A percentile compares a stretch with the other conserved stretches of the same genome.
Evolutionary conservation across 2,329 filamentous ascomycete species (phyloP).

Genomic region (Alternaria tenuissima): DNA sequence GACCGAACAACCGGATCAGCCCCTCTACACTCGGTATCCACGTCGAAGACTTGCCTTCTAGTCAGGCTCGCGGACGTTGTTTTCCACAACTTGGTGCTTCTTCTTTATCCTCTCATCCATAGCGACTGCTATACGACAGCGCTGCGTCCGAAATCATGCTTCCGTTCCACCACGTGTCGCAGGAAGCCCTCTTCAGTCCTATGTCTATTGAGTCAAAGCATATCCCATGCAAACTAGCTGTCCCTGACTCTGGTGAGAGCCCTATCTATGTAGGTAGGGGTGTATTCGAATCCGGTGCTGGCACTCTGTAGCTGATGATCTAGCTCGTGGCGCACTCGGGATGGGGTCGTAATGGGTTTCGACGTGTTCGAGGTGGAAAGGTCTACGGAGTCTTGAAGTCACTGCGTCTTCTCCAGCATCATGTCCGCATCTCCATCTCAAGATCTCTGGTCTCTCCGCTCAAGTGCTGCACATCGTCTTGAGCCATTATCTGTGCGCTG

Average conservation of each 20-base stretch:
- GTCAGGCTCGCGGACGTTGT: background rate
- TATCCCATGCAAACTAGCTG: background rate
- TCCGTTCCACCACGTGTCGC: background rate
- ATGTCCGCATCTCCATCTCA: conserved; percentile 48
- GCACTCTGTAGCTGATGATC: background rate
- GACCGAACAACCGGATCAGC: background rate
- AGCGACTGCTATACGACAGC: background rate
- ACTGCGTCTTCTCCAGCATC: conserved; percentile 12
- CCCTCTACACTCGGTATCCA: background rate
- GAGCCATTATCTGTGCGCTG: conserved; percentile 53
- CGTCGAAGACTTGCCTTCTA: background rate
- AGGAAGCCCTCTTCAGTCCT: background rate
- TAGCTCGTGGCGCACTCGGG: background rate
- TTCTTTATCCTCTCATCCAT: background rate
- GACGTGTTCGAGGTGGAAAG: background rate
- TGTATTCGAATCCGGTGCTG: background rate
- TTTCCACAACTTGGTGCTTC: background rate
- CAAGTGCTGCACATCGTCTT: conserved; percentile 48
- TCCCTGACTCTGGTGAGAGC: background rate
- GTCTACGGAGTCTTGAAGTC: background rate
- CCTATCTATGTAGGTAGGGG: background rate
- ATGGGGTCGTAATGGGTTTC: background rate
- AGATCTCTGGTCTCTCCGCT: conserved; percentile 46
- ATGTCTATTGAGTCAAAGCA: background rate
- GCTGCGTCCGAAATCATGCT: background rate